Conservation (phyloP, 2,329 filamentous ascomycete genomes). For the Fusarium miscanthi region DNA sequence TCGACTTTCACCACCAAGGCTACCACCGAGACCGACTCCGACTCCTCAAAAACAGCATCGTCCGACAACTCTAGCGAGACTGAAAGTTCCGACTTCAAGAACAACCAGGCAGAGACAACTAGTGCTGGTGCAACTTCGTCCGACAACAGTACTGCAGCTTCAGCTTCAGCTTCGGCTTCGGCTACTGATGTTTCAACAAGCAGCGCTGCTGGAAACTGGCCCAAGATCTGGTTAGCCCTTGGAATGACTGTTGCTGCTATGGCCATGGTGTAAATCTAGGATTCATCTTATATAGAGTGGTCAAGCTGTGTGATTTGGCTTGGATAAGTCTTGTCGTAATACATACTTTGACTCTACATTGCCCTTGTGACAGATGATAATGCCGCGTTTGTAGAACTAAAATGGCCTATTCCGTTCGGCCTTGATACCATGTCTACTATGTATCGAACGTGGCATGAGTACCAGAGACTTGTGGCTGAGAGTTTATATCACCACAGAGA, state of each 20-base stretch:
- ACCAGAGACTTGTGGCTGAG: no score
- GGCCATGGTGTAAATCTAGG: background rate
- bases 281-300: accelerated
- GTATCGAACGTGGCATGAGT: background rate
- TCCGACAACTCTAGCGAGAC: slow-evolving; percentile 1
- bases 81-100: slow-evolving; percentile 7
- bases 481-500: no score
- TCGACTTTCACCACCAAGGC: background rate
- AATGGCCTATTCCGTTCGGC: accelerated
- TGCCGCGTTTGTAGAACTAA: accelerated
- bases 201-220: slow-evolving; percentile 10
- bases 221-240: slow-evolving; percentile 17
- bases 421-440: background rate
- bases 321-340: background rate
- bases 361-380: accelerated
- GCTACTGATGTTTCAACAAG: background rate
- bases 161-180: background rate
- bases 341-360: background rate
- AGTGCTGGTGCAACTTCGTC: background rate
- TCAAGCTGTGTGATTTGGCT: background rate
- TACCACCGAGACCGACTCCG: background rate
- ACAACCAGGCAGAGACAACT: slow-evolving; percentile 15
- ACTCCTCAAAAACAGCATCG: slow-evolving; percentile 9
- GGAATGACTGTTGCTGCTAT: slow-evolving; percentile 2
- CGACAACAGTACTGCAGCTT: background rate